Base-by-base conservation (phyloP, 2,329 filamentous ascomycete genomes). In the Chrysoporthe austroafricana region DNA sequence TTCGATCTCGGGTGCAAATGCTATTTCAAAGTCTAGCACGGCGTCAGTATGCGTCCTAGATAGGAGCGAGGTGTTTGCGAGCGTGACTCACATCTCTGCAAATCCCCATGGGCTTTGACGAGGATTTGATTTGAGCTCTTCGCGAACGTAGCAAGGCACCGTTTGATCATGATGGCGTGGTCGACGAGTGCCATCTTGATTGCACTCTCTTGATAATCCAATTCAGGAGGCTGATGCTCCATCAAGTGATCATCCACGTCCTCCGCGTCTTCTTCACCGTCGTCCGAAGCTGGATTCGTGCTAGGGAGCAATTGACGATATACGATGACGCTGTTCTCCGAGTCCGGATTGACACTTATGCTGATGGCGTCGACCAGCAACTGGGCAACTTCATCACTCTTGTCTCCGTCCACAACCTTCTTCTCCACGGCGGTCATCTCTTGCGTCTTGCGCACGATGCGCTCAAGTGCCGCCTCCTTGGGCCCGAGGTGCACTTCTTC, bases 401-500 rank as follows among this genome's bases (percentile, higher is more conserved):
- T 71, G 66, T 95, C 92, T 5, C 91, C 91, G 32, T 92, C 89
- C 0, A 84, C 80, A 9, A 95, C 84, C 62, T 89, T 89, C 76
- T 90, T 92, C 76, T 97, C 93, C 1, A 97, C 82, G 0, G 85
- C 79, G 1, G 88, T 83, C 81, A 98, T 87, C 78, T 98, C 95
- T 68, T 92, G 88, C 0, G 95, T 97, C 82, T 97, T 97, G 68
- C 94, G 89, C 73, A 93, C 90, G 43, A 96, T 95, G 18, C 95
- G 90, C 77, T 98, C 95, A 69, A 98, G 84, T 0, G 91, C 95
- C n/a, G 93, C 94, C 78, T 97, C 91, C 68, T 96, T 83, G 7
- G 94, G 89, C 43, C 86, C 86, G 36, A 97, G 83, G 13, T 84
- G 84, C 21, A 93, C 78, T 61, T 90, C 89, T 21, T 90, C 86